Base-by-base conservation (phyloP, 257 asterid genomes). In the Asclepias syriaca region DNA sequence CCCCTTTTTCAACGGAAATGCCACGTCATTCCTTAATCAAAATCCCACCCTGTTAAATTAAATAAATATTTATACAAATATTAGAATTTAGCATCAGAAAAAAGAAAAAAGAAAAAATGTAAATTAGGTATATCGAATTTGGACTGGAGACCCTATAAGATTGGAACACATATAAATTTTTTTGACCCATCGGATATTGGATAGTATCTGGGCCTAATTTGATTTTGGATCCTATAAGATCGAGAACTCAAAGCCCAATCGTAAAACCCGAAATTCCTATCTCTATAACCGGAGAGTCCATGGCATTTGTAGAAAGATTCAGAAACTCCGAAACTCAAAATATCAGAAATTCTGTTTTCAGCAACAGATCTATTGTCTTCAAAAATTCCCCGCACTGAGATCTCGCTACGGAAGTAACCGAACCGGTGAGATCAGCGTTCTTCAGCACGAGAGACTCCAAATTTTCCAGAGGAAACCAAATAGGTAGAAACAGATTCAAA, bases 361-460 rank as follows among this genome's bases (percentile, higher is more conserved):
- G 99, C 81, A 71, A 94, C 27, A 24, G 98, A 94, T 94, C 99
- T 81, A 94, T 13, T 0, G 77, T 77, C 48, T 53, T 75, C 22
- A 94, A 65, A 9, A 69, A 50, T 29, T 53, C 63, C 14, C 73
- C 50, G 70, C 99, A 91, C 37, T 87, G 71, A 76, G 81, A 64
- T 77, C 81, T 82, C 8, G 85, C 66, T 13, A 65, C 22, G 15
- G 91, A 75, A 45, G 86, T 60, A n/a, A 94, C 69, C 48, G 79
- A 43, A 29, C 99, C 99, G 22, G 84, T 82, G 15, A 94, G 77
- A 75, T 80, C 85, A 22, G 92, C 43, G 53, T 82, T 85, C 74
- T 58, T 88, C n/a, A 94, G 80, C 65, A 80, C 83, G n/a, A 94
- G 87, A 83, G 92, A 50, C 76, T 88, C 87, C 72, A 94, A 80